Base-by-base conservation (phyloP, 1,284 basidiomycete genomes). In the Heterobasidion irregulare region DNA sequence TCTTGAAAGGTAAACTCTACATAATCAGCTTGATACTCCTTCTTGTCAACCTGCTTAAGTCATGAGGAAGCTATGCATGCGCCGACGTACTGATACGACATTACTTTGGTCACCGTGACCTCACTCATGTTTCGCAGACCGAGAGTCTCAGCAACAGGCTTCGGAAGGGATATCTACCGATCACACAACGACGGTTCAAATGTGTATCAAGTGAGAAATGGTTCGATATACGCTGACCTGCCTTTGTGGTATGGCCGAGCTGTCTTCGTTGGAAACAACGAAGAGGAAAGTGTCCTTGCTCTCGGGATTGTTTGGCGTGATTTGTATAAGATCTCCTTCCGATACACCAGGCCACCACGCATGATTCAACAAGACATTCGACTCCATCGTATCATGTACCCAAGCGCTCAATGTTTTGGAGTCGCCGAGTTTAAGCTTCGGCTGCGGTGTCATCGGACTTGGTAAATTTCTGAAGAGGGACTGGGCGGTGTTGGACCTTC, bases 1-100 rank as follows among this genome's bases (percentile, higher is more conserved):
- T 96, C 94, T 62, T 90, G 87, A 66, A 97, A 97, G 50, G 84
- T 83, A 54, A 97, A 79, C 64, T 97, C 94, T 53, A 96, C 78
- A 65, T 88, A 90, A 60, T 94, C 89, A 1, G 90, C 90, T 44
- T 77, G 78, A 60, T 82, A 83, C 41, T 74, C 71, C 6, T 75
- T 71, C 58, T 79, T 82, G 60, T 89, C 80, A 33, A 92, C 83
- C 89, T 92, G 57, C 33, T 54, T 9, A 50, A 52, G 18, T 41
- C 4, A 47, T 62, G 50, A 58, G 57, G 43, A 38, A 49, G 16
- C 35, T 16, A 18, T 34, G 53, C 26, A 18, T 45, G 53, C 48
- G 46, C 12, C 53, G 41, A 56, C 49, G 43, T 56, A 16, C 54
- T 55, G 51, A 36, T 38, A 54, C 61, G 41, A 57, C 58, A 52